Conservation (phyloP, 345 rosid species). For the Raphanus sativus region DNA sequence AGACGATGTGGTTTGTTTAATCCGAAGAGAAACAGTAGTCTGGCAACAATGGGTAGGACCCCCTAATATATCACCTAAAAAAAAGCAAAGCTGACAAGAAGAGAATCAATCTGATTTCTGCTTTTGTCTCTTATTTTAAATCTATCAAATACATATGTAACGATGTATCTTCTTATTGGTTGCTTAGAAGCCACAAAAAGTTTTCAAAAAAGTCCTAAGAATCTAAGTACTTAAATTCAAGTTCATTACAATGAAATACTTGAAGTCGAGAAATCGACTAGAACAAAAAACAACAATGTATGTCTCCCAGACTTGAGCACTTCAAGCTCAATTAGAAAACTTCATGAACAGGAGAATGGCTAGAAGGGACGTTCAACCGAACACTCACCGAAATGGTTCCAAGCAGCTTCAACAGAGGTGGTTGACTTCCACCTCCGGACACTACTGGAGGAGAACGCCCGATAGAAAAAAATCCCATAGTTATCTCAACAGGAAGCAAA, state of each 20-base stretch:
- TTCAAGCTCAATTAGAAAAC: too few species aligned
- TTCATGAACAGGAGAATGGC: too few species aligned
- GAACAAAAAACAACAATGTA: background rate
- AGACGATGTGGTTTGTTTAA: background rate
- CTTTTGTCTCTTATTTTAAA: background rate
- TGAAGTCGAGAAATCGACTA: background rate
- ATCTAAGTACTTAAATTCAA: background rate
- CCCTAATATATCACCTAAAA: slow-evolving; percentile 17
- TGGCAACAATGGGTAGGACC: slow-evolving; percentile 9
- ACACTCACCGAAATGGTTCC: too few species aligned
- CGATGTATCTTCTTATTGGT: background rate
- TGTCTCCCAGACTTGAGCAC: too few species aligned
- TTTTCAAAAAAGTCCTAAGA: background rate
- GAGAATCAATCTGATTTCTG: slow-evolving; percentile 13
- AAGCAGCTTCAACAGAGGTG: too few species aligned
- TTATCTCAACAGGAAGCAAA: too few species aligned
- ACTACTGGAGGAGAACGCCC: too few species aligned
- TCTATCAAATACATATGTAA: background rate
- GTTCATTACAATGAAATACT: background rate
- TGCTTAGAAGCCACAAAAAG: too few species aligned
- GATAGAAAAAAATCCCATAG: too few species aligned
- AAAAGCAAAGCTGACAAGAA: slow-evolving; percentile 30
- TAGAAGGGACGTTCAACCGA: too few species aligned
- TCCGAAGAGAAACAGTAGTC: background rate
- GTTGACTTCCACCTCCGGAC: too few species aligned